Conservation (phyloP, 345 rosid genomes). For the Dimocarpus longan region DNA sequence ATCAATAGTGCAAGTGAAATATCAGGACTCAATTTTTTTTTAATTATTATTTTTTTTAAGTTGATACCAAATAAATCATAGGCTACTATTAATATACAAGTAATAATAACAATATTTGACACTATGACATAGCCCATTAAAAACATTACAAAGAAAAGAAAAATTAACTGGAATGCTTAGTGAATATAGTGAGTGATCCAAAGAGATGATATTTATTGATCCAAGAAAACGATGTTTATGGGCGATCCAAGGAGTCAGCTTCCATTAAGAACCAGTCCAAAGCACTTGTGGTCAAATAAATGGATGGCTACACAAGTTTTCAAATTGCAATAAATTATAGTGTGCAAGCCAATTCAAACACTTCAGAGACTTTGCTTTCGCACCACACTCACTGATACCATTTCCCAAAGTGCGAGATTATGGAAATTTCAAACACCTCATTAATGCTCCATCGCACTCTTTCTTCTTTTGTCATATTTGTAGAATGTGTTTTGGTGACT, state of each 20-base stretch:
- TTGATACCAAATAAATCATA: too few relatives aligned
- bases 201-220: constrained; percentile 25
- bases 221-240: constrained; percentile 24
- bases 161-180: too few relatives aligned
- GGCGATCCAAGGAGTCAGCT: constrained; percentile 34
- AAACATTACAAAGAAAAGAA: background rate
- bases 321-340: constrained; percentile 1
- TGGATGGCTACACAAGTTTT: background rate
- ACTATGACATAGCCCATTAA: too few relatives aligned
- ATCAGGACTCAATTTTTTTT: too few relatives aligned
- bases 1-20: too few relatives aligned
- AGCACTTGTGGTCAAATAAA: background rate
- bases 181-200: constrained; percentile 28
- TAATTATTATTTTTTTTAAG: too few relatives aligned
- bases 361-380: constrained; percentile 30
- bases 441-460: too few relatives aligned
- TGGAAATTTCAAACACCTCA: constrained; percentile 18
- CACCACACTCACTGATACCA: constrained; percentile 14
- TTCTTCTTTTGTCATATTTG: too few relatives aligned
- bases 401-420: too few relatives aligned
- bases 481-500: too few relatives aligned
- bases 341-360: background rate
- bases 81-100: too few relatives aligned
- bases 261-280: background rate
- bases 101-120: too few relatives aligned